Base-by-base conservation (phyloP, 306 rosid genomes). In the Dryas alaskensis region DNA sequence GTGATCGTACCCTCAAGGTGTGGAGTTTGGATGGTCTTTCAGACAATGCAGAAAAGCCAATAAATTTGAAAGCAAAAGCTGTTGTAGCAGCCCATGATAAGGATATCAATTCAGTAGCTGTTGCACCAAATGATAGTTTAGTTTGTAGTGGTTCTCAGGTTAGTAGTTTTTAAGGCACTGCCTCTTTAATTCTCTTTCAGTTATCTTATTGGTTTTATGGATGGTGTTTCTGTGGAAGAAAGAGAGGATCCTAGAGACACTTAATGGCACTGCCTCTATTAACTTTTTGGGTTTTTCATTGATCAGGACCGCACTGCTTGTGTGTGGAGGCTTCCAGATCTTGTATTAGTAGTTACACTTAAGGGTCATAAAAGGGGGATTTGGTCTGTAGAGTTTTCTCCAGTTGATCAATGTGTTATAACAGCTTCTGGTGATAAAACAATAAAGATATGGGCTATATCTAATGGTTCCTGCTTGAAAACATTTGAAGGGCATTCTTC, bases 131-230 rank as follows among this genome's bases (percentile, higher is more conserved):
- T 81, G 98, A 94, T 85, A 87, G 90, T 79, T 86, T 94, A 80
- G 90, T 86, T 66, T 94, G 98, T 73, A 94, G 98, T 74, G 98
- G 98, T 70, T 94, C 98, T 48, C 96, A 94, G 98, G 98, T 91
- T 77, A 72, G 90, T 81, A 79, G 49, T 67, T 50, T 63, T 8
- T 62, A 62, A 79, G 65, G 27, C 69, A 62, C 40, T 60, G 53
- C 47, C 72, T 67, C 69, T 42, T 69, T 61, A n/a, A 13, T 64
- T 62, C 16, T 72, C 47, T 50, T 47, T 9, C 49, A 12, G 49
- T 31, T 53, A 10, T 70, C 27, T 57, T 43, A 5, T 58, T 63
- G 46, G 50, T 47, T 11, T 43, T 31, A 7, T 70, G 11, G 31
- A 37, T 76, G 42, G 60, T 75, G 17, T 14, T 74, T 43, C 10